Base-by-base conservation (phyloP, 1,139 yeast species). In the Candida glucosophila region DNA sequence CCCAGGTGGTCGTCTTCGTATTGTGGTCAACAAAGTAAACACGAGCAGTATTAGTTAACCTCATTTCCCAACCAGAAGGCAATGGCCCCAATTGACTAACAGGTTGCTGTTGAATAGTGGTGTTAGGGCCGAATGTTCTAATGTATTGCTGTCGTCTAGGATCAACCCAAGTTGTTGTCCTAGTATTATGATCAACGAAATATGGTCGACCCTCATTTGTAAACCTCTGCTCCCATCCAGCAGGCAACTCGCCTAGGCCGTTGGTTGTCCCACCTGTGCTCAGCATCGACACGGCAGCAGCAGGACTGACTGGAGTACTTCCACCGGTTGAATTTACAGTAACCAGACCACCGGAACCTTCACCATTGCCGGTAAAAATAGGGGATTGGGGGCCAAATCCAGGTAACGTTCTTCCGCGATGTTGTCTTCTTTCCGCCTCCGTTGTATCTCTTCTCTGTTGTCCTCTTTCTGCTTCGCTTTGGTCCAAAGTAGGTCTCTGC, bases 31-130 rank as follows among this genome's bases (percentile, higher is more conserved):
- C 99, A 55, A 90, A 90, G 55, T 90, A 90, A 14, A 92, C 98
- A 52, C 99, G 74, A 12, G 98, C 96, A 2, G 98, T 90, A 55
- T 88, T 90, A 25, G 99, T 92, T 47, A 92, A 72, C 56, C 99
- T 80, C 99, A 90, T 90, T 62, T 90, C 99, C 99, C 99, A 90
- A 29, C 99, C 99, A 28, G 90, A 77, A 27, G 99, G 99, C 46
- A 90, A 67, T 28, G 98, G 98, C 7, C 98, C 98, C 52, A 90
- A 69, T 53, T 92, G 97, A 27, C 95, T 81, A n/a, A 90, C 95
- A 17, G 98, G 95, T 58, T 90, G 98, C 44, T 92, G 97, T 58
- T 86, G 95, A 39, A 88, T 83, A 9, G 95, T 85, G 13, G 85
- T 73, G 37, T 79, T 77, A 43, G 83, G 85, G 19, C 95, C 95